phyloP scores from a whole-genome alignment of 108 stramenopile species.

The Nitzschia putrida region DNA sequence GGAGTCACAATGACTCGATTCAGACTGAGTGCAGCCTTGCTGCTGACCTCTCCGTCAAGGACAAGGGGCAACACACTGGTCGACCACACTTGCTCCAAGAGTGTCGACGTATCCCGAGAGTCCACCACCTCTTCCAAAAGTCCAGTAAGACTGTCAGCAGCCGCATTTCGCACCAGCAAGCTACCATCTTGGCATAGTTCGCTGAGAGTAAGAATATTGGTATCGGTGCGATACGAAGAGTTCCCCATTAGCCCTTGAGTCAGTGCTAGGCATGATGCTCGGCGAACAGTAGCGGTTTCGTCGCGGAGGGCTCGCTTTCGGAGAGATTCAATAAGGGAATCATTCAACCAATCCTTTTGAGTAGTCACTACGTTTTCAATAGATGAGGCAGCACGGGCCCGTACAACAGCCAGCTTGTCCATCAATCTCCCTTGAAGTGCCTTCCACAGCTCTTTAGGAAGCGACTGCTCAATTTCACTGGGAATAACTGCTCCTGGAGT shows the following conservation, averaged over 20 bases:
- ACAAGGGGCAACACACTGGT: conserved; percentile 74
- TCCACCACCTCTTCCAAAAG: conserved; percentile 48
- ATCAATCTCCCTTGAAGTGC: conserved; percentile 65
- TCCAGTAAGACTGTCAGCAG: conserved; percentile 67
- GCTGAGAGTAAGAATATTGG: conserved; percentile 62
- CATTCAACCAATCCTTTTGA: conserved; percentile 24
- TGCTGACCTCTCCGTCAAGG: conserved; percentile 60
- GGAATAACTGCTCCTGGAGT: background rate
- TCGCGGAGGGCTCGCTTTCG: conserved; percentile 63
- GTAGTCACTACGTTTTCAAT: conserved; percentile 42
- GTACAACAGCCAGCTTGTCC: conserved; percentile 74
- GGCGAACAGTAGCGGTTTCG: conserved; percentile 73
- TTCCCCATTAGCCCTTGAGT: conserved; percentile 51
- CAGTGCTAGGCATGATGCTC: conserved; percentile 59
- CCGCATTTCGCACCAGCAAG: conserved; percentile 70
- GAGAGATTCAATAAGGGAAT: conserved; percentile 42
- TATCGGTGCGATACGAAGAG: conserved; percentile 35
- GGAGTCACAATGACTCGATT: conserved; percentile 61
- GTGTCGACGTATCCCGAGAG: background rate
- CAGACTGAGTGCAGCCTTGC: conserved; percentile 67
- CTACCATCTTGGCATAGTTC: conserved; percentile 68
- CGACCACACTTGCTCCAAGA: conserved; percentile 66
- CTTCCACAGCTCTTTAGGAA: conserved; percentile 47
- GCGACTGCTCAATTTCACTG: conserved; percentile 2
- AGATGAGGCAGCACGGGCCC: conserved; percentile 67